Evolutionary conservation across 306 rosid species (phyloP).

Genomic region (Castanea mollissima): DNA sequence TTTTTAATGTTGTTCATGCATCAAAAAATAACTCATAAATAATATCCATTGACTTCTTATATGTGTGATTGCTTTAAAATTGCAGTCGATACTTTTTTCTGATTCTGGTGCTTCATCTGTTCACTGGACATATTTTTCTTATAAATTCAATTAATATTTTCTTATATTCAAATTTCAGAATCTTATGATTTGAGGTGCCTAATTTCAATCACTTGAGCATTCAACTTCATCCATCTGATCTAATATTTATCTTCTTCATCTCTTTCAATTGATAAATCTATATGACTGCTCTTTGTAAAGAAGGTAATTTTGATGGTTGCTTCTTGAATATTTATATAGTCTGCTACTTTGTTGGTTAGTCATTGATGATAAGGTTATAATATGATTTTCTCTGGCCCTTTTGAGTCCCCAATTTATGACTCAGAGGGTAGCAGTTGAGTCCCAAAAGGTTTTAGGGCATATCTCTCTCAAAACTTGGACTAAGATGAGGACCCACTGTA

Average conservation of each 20-base stretch:
- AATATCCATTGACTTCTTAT: background rate
- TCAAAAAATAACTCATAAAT: background rate
- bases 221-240: too few relatives aligned
- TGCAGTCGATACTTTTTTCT: too few relatives aligned
- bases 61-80: background rate
- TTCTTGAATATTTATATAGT: background rate
- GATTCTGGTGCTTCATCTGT: too few relatives aligned
- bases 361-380: too few relatives aligned
- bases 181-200: too few relatives aligned
- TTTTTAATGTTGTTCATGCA: constrained; percentile 5
- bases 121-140: background rate
- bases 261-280: background rate
- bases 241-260: too few relatives aligned
- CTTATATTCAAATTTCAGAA: background rate
- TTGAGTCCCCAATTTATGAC: too few relatives aligned
- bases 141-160: background rate
- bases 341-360: too few relatives aligned
- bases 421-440: too few relatives aligned
- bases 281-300: background rate
- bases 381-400: too few relatives aligned
- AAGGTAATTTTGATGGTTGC: background rate
- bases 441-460: too few relatives aligned
- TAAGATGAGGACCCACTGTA: background rate
- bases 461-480: background rate
- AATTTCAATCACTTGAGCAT: too few relatives aligned